Base-by-base conservation (phyloP, 768 basidiomycete species). In the Tricholoma saponaceum region DNA sequence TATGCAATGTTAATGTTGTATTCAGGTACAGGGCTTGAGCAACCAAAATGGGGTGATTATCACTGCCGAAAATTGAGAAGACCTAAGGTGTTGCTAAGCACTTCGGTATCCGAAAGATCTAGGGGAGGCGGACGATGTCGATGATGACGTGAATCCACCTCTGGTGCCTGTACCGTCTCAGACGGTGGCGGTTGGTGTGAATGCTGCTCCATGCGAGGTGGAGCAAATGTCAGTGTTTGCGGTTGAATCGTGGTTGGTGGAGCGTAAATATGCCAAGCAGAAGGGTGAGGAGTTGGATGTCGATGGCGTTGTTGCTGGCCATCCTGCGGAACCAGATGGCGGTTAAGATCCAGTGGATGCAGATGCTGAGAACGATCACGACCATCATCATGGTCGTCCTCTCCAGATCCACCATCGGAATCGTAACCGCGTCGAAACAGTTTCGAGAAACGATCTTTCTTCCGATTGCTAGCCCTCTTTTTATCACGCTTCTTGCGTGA, bases 401-500 rank as follows among this genome's bases (percentile, higher is more conserved):
- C 44, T 30, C 51, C 54, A 8, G 43, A 46, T 32, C 13, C 54
- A 26, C 20, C 33, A 10, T 49, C 59, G 16, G 18, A 32, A 26
- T 50, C 18, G 16, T 37, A 49, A 25, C 32, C 47, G 22, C 37
- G 46, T 5, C 28, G 9, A 18, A 57, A 39, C 59, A 51, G 57
- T 41, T 65, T 65, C n/a, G 57, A 59, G 13, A 51, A 25, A 28
- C 62, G 55, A 14, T 62, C 57, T 37, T 57, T 52, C 51, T 39
- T 35, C 37, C 28, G 33, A 10, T 32, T 32, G 26, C 16, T 39
- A 16, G 37, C 26, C 2, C 44, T 49, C 25, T 53, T 16, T 13
- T 28, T 50, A 2, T 55, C 46, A 6, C 52, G 30, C 4, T 13
- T 25, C 28, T 28, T 35, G 51, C 58, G 44, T 47, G 50, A 56